Conservation (phyloP, 345 rosid species). For the Lepidium aucheri region DNA sequence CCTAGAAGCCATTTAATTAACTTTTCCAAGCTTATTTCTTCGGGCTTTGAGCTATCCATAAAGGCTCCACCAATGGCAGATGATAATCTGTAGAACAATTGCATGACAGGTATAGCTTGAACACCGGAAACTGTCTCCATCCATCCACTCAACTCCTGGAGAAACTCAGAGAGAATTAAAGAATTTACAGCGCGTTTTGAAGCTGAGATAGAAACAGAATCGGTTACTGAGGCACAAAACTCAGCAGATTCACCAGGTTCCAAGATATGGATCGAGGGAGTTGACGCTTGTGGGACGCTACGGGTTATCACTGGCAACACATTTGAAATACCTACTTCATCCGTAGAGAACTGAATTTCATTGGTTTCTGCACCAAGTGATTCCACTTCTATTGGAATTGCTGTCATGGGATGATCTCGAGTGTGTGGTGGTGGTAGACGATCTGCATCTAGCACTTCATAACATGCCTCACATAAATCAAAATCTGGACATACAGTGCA, state of each 20-base stretch:
- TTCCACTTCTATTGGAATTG: slow-evolving; percentile 89
- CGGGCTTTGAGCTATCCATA: slow-evolving; percentile 85
- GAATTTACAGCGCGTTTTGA: slow-evolving; percentile 90
- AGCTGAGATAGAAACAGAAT: slow-evolving; percentile 85
- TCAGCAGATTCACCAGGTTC: slow-evolving; percentile 83
- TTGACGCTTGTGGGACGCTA: slow-evolving; percentile 44
- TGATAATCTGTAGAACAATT: slow-evolving; percentile 88
- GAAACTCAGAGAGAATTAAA: slow-evolving; percentile 83
- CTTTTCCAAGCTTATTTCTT: slow-evolving; percentile 72
- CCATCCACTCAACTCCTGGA: slow-evolving; percentile 92
- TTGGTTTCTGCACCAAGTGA: slow-evolving; percentile 75
- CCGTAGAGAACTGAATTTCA: slow-evolving; percentile 73
- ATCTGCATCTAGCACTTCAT: slow-evolving; percentile 79
- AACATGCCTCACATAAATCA: slow-evolving; percentile 93
- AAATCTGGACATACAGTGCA: slow-evolving; percentile 97
- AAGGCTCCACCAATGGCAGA: slow-evolving; percentile 97
- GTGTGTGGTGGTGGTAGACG: slow-evolving; percentile 89
- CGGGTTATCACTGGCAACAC: slow-evolving; percentile 38
- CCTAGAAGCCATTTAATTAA: slow-evolving; percentile 79
- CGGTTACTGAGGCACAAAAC: slow-evolving; percentile 62
- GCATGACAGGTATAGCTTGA: slow-evolving; percentile 90
- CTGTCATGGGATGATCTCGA: slow-evolving; percentile 94
- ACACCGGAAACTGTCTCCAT: slow-evolving; percentile 80
- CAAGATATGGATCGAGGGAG: slow-evolving; percentile 89
- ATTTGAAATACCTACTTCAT: slow-evolving; percentile 56